These are phyloP conservation scores for Pleodorina starrii DNA, from an alignment of 139 green algal species.

Conservation along the genomic window DNA sequence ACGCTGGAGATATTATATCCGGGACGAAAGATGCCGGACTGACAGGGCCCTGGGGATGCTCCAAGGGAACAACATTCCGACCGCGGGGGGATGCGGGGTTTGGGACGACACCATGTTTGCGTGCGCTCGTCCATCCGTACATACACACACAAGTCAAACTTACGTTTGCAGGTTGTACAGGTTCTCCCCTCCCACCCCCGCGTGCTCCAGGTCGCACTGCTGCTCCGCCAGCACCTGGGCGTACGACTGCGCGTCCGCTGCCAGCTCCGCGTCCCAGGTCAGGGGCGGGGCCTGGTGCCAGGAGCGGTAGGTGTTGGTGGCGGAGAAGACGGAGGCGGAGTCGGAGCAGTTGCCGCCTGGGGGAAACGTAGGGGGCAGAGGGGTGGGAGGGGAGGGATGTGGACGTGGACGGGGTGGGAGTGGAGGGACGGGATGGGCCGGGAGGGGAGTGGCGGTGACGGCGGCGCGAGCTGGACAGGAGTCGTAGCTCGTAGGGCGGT, in stretches of 20 bases:
- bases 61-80: too few species aligned
- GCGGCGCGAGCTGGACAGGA: too few species aligned
- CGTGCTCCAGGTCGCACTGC: constrained; percentile 19
- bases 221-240: constrained; percentile 1
- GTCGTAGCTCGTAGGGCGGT: too few species aligned
- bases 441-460: too few species aligned
- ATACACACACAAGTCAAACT: too few species aligned
- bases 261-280: background rate
- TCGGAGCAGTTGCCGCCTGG: constrained; percentile 22
- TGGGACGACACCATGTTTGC: too few species aligned
- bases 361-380: background rate
- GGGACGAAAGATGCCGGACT: too few species aligned
- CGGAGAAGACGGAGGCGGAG: background rate
- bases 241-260: background rate
- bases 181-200: background rate
- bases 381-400: background rate
- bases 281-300: background rate
- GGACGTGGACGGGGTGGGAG: too few species aligned
- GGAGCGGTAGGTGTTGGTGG: constrained; percentile 2
- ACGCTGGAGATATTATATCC: too few species aligned
- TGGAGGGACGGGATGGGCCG: background rate
- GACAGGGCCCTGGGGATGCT: too few species aligned
- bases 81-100: too few species aligned
- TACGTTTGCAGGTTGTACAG: background rate
- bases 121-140: too few species aligned